Evolutionary conservation across 352 stramenopile genomes (phyloP), one percentile per base, ranked within the genome.

Genomic region (Pythium utonaiense): DNA sequence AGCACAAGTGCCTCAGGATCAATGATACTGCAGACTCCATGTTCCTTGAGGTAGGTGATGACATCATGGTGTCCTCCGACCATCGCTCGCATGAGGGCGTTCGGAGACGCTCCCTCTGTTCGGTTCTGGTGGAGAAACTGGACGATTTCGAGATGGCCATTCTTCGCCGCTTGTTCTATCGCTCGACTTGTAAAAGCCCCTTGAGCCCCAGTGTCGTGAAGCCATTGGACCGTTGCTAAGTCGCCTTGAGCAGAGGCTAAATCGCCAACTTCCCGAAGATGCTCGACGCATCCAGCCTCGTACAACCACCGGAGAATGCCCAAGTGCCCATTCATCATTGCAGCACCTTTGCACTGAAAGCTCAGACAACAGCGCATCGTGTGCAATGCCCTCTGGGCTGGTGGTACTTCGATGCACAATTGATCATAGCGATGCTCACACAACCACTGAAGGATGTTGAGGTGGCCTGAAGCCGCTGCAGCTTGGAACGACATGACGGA

Each of bases 51-150:
- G 53, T 42, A 70, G 6, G 45, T 9, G 10, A 66, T 31, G 13
- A 70, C 34, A 16, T 70, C 57, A 16, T 67, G 28, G 28, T 64
- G 52, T 10, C 64, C 58, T 2, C 24, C 24, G 10, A 34, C 27
- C 6, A 55, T 40, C 2, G 60, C 60, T 3, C 27, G n/a, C 19
- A 62, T 55, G 25, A 67, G 61, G 1, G 60, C 50, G 9, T 62
- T 28, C 8, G 16, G 47, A 17, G 53, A 51, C 28, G 33, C 52
- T 38, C 53, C 53, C 33, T 62, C 60, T 2, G 10, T 40, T 6
- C 60, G 53, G 19, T 62, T 52, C 10, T 45, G n/a, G 24, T 67
- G 53, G 21, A 67, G 53, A 47, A 55, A 67, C 38, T 67, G 34
- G 25, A 67, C 13, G 16, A 62, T 33, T 10, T 53, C 36, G 2